A percentile compares a stretch with the other conserved stretches of the same genome.
These are phyloP conservation scores for Eutreptiella sp. DNA, from an alignment of 208 protist species.

Conservation along the genomic window DNA sequence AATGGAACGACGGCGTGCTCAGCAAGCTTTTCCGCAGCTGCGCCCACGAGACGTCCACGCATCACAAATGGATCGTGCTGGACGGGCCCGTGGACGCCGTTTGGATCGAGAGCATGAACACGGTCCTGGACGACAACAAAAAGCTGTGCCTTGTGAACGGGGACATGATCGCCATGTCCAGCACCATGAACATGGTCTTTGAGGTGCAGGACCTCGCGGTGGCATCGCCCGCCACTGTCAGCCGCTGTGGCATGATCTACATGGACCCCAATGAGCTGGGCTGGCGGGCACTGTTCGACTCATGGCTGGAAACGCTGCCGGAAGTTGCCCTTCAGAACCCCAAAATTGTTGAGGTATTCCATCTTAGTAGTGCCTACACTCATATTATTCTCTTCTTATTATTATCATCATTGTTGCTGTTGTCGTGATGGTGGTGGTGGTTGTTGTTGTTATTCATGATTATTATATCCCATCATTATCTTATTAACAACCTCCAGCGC, in stretches of 20 bases:
- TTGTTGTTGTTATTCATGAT: too few relatives aligned
- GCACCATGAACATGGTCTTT: slow-evolving; percentile 92
- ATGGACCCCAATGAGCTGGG: slow-evolving; percentile 84
- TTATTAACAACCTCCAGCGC: too few relatives aligned
- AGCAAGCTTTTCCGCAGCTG: slow-evolving; percentile 81
- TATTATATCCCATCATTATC: too few relatives aligned
- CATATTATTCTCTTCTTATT: too few relatives aligned
- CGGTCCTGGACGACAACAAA: slow-evolving; percentile 97
- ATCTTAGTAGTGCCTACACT: too few relatives aligned
- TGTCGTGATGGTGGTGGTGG: too few relatives aligned
- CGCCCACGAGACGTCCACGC: slow-evolving; percentile 62
- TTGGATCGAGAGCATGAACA: slow-evolving; percentile 99
- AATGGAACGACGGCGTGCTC: slow-evolving; percentile 95
- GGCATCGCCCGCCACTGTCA: slow-evolving; percentile 94
- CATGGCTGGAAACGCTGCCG: slow-evolving; percentile 65
- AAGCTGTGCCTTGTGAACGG: slow-evolving; percentile 93
- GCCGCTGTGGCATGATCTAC: slow-evolving; percentile 97
- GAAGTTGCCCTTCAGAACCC: slow-evolving; percentile 47
- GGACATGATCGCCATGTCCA: slow-evolving; percentile 93
- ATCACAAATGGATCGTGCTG: slow-evolving; percentile 89
- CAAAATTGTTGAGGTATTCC: too few relatives aligned
- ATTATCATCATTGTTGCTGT: too few relatives aligned
- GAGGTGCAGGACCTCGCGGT: slow-evolving; percentile 92
- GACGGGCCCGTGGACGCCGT: slow-evolving; percentile 97
- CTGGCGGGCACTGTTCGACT: slow-evolving; percentile 78